Conservation (phyloP, 352 stramenopile species). For the Globisporangium carolinianum region DNA sequence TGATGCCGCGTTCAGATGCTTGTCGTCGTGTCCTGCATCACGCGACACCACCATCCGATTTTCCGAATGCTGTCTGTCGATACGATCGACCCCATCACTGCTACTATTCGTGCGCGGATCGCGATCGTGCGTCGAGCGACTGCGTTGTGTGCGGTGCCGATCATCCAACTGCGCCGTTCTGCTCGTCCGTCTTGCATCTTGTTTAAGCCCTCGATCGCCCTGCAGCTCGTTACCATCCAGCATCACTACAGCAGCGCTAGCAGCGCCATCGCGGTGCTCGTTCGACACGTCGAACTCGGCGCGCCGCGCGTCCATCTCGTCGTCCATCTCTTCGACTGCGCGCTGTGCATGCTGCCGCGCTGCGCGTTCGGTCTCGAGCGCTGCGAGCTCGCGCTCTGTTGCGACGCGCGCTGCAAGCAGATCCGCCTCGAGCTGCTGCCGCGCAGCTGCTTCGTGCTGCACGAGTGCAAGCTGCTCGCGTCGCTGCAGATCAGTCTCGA, state of each 20-base stretch:
- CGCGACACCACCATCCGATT: too few species aligned
- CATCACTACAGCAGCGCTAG: too few species aligned
- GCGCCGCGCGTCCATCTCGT: constrained; percentile 15
- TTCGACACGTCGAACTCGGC: constrained; percentile 7
- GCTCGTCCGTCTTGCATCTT: too few species aligned
- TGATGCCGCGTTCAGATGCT: too few species aligned
- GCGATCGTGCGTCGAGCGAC: too few species aligned
- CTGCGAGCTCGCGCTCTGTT: constrained; percentile 40
- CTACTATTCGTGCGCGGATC: too few species aligned
- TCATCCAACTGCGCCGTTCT: neutral
- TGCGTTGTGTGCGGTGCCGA: too few species aligned
- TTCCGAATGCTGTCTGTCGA: too few species aligned
- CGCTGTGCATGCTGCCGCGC: constrained; percentile 23
- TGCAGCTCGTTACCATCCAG: too few species aligned
- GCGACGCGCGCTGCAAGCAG: constrained; percentile 26
- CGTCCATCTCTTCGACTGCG: constrained; percentile 20
- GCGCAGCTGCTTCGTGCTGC: constrained; percentile 46
- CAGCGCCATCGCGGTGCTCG: neutral
- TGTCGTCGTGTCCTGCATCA: too few species aligned
- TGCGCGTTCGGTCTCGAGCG: constrained; percentile 27
- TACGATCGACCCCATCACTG: too few species aligned
- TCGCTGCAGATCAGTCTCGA: constrained; percentile 23
- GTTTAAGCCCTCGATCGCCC: too few species aligned
- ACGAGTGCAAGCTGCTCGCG: constrained; percentile 37
- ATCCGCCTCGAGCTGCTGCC: constrained; percentile 45